Percentiles rank a stretch among this genome's conserved stretches.
Conservation (phyloP, 164 flowering plant genomes). For the Malania oleifera region DNA sequence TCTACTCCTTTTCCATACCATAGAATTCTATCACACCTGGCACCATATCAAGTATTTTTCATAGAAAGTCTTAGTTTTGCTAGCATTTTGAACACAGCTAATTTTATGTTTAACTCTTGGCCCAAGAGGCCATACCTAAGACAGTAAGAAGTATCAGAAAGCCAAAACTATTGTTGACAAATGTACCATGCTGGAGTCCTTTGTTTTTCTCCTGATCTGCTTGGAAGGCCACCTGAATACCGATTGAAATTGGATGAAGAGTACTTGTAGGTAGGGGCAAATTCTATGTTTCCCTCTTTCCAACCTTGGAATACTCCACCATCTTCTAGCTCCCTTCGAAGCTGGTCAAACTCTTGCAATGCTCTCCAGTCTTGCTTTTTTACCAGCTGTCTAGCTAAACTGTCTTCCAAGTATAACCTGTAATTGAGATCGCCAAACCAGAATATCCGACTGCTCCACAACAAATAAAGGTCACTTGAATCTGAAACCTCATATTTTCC, state of each 20-base stretch:
- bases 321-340: constrained; percentile 45
- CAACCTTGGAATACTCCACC: constrained; percentile 84
- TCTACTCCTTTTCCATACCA: constrained; percentile 78
- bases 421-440: constrained; percentile 90
- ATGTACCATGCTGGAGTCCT: constrained; percentile 83
- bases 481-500: too few species aligned
- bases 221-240: constrained; percentile 56
- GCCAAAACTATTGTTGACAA: not conserved
- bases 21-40: constrained; percentile 88
- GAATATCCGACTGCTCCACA: constrained; percentile 60
- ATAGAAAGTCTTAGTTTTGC: not conserved
- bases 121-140: too few species aligned
- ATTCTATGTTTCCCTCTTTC: constrained; percentile 68
- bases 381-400: constrained; percentile 53
- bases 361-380: constrained; percentile 58
- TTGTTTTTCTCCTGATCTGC: constrained; percentile 60
- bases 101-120: not conserved
- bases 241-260: constrained; percentile 46
- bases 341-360: constrained; percentile 64
- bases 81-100: not conserved
- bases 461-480: too few species aligned
- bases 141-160: not conserved
- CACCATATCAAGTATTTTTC: constrained; percentile 1
- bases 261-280: constrained; percentile 85
- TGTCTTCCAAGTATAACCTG: constrained; percentile 55